Percentiles rank a stretch among this genome's conserved stretches.
These are phyloP conservation scores for Cylindrotheca closterium DNA, from an alignment of 108 stramenopile genomes.

Conservation along the genomic window DNA sequence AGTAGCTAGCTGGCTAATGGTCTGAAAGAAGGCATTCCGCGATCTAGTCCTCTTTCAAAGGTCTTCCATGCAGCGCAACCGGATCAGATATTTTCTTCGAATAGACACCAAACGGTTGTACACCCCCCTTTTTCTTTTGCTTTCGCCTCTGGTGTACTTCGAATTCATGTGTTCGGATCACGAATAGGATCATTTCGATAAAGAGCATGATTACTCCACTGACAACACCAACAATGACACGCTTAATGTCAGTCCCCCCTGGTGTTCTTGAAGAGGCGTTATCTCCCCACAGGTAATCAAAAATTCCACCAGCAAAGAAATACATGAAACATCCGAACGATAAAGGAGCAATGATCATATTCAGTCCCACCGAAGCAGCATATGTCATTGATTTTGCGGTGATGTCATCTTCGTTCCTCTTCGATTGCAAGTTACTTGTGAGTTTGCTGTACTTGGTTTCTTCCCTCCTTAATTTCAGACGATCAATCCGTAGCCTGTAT, in stretches of 20 bases:
- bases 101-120: conserved; percentile 41
- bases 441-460: conserved; percentile 58
- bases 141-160: conserved; percentile 64
- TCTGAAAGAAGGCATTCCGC: too few relatives aligned
- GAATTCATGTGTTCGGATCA: conserved; percentile 82
- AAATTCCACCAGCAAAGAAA: conserved; percentile 69
- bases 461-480: conserved; percentile 54
- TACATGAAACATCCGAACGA: conserved; percentile 85
- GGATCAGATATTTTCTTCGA: conserved; percentile 30
- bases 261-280: conserved; percentile 18
- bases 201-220: conserved; percentile 79
- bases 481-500: conserved; percentile 56
- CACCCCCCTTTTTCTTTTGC: conserved; percentile 40
- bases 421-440: conserved; percentile 54
- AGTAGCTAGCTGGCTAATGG: too few relatives aligned
- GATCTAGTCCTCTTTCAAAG: too few relatives aligned
- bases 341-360: conserved; percentile 87
- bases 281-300: conserved; percentile 46
- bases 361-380: conserved; percentile 77
- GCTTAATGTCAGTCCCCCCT: conserved; percentile 51
- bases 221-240: conserved; percentile 75
- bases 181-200: conserved; percentile 88
- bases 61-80: too few relatives aligned
- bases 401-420: conserved; percentile 56
- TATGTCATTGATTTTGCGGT: conserved; percentile 81